Evolutionary conservation across 495 filamentous ascomycete genomes (phyloP).

Genomic region (Choiromyces venosus): DNA sequence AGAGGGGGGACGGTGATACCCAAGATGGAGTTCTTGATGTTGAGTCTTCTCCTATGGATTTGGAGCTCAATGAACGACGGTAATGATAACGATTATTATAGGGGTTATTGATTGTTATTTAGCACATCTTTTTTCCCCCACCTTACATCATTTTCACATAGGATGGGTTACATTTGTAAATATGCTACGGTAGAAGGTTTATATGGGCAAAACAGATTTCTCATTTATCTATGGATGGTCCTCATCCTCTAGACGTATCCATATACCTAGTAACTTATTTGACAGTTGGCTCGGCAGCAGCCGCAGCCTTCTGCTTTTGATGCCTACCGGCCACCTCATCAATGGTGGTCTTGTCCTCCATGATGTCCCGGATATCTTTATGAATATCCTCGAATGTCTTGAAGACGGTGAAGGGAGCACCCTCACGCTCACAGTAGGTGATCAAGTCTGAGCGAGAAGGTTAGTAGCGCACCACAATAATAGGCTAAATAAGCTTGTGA

Average conservation of each 20-base stretch:
- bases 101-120: background rate
- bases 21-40: slow-evolving; percentile 19
- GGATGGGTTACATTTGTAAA: background rate
- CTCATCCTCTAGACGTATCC: slow-evolving; percentile 4
- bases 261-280: slow-evolving; percentile 3
- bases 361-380: slow-evolving; percentile 18
- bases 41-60: background rate
- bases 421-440: slow-evolving; percentile 58
- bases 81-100: background rate
- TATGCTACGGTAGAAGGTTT: background rate
- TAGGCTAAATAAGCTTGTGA: background rate
- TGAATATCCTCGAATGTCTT: slow-evolving; percentile 52
- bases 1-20: slow-evolving; percentile 22
- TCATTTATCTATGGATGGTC: slow-evolving; percentile 1
- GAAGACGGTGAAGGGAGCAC: slow-evolving; percentile 62
- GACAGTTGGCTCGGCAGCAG: background rate
- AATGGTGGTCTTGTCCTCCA: slow-evolving; percentile 22
- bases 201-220: background rate
- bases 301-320: slow-evolving; percentile 10
- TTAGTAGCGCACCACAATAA: background rate
- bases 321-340: slow-evolving; percentile 21
- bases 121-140: background rate
- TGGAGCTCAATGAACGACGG: slow-evolving; percentile 21
- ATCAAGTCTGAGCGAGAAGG: slow-evolving; percentile 52
- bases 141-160: slow-evolving; percentile 2